These are phyloP conservation scores for Cucurbita maxima DNA, from an alignment of 306 rosid species.

Conservation along the genomic window DNA sequence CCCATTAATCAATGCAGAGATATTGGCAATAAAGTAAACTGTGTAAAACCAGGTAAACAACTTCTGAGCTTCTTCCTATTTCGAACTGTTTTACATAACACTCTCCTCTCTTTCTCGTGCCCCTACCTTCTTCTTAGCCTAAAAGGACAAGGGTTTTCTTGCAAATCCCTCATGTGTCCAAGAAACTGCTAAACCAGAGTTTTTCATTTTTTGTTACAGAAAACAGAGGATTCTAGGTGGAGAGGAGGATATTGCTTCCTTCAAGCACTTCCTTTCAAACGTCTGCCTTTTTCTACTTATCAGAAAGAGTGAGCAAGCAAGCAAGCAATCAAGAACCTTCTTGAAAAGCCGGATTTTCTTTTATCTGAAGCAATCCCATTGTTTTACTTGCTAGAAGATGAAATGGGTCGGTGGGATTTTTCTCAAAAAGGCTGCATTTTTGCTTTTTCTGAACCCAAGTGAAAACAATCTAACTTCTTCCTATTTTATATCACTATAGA, in stretches of 20 bases:
- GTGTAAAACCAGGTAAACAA: not conserved
- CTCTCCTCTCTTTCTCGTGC: constrained; percentile 82
- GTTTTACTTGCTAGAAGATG: constrained; percentile 10
- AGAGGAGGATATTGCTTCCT: not conserved
- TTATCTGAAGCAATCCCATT: constrained; percentile 7
- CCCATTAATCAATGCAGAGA: not conserved
- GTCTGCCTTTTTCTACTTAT: not conserved
- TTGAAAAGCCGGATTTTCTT: constrained; percentile 1
- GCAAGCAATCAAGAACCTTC: not conserved
- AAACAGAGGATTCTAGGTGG: not conserved
- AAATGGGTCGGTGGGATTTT: constrained; percentile 20
- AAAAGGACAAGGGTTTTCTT: not conserved
- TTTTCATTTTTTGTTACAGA: not conserved
- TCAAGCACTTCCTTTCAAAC: not conserved
- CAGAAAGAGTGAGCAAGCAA: not conserved
- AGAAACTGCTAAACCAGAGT: not conserved
- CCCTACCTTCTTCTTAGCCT: constrained; percentile 41
- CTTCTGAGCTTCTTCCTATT: constrained; percentile 1
- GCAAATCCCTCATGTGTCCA: not conserved
- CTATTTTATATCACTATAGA: constrained; percentile 24
- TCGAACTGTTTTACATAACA: constrained; percentile 17
- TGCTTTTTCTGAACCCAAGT: constrained; percentile 17
- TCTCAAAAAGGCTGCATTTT: constrained; percentile 19
- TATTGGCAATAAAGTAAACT: not conserved
- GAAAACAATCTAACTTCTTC: constrained; percentile 11